Percentiles rank a stretch among this genome's conserved stretches.
These are phyloP conservation scores for Pythium vanterpoolii DNA, from an alignment of 352 stramenopile species.

Conservation along the genomic window DNA sequence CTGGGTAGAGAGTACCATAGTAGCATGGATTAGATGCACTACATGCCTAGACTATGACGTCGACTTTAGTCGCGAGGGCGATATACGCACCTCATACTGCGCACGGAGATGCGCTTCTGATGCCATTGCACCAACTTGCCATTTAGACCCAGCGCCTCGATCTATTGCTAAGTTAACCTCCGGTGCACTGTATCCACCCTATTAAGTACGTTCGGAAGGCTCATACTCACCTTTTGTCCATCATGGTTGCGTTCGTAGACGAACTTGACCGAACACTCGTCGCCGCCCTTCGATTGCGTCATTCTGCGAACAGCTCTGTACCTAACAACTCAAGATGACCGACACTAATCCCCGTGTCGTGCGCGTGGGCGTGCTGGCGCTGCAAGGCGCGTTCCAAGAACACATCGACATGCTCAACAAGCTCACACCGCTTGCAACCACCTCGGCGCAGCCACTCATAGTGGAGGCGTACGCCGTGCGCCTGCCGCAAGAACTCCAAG, in stretches of 20 bases:
- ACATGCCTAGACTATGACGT: not conserved
- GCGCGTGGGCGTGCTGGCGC: constrained; percentile 81
- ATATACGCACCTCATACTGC: constrained; percentile 69
- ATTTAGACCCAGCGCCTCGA: not conserved
- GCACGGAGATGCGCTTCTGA: constrained; percentile 78
- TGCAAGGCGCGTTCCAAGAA: constrained; percentile 91
- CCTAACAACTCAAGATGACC: not conserved
- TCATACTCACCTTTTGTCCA: not conserved
- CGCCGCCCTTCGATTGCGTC: not conserved
- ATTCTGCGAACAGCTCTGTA: not conserved
- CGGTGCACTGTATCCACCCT: not conserved
- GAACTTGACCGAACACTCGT: not conserved
- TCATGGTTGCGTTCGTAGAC: not conserved
- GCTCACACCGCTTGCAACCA: constrained; percentile 20
- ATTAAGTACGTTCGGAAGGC: not conserved
- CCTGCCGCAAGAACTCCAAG: constrained; percentile 71
- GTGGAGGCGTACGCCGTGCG: constrained; percentile 73
- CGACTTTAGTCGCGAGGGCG: not conserved
- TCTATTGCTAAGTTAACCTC: constrained; percentile 4
- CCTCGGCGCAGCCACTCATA: constrained; percentile 24
- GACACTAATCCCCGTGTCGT: constrained; percentile 18
- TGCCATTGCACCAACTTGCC: constrained; percentile 39
- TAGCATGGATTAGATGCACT: not conserved
- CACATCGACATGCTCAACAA: constrained; percentile 85
- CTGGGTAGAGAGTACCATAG: constrained; percentile 21